phyloP scores from a whole-genome alignment of 768 basidiomycete species.

The Phallus indusiatus region DNA sequence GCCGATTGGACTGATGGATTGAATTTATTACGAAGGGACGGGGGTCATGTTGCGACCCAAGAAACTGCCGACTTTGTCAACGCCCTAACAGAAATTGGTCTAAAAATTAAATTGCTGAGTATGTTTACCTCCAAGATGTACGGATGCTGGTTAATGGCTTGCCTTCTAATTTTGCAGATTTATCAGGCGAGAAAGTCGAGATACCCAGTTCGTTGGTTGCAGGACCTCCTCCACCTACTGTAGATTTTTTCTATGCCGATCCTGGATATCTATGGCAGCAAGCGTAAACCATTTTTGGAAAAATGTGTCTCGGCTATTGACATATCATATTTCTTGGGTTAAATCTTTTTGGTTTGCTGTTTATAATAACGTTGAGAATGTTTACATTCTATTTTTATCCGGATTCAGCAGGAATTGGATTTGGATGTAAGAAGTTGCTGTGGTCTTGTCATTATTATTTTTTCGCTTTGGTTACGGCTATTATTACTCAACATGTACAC shows the following conservation, averaged over 20 bases:
- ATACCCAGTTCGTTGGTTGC: constrained; percentile 72
- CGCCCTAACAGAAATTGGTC: constrained; percentile 80
- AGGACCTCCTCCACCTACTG: constrained; percentile 71
- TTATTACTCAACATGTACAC: too few relatives aligned
- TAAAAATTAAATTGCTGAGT: constrained; percentile 88
- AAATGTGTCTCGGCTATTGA: background rate
- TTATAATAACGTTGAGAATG: too few relatives aligned
- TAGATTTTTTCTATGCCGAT: constrained; percentile 83
- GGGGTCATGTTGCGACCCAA: constrained; percentile 73
- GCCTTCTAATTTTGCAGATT: constrained; percentile 31
- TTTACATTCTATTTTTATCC: too few relatives aligned
- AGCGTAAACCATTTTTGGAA: background rate
- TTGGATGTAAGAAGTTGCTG: too few relatives aligned
- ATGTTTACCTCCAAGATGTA: constrained; percentile 17
- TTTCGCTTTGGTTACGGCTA: too few relatives aligned
- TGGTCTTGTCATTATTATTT: too few relatives aligned
- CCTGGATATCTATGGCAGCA: constrained; percentile 10
- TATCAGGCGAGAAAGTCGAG: constrained; percentile 83
- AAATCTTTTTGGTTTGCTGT: too few relatives aligned
- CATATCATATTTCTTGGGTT: background rate
- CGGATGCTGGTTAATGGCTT: background rate
- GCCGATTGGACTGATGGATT: constrained; percentile 93
- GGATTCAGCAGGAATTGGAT: too few relatives aligned
- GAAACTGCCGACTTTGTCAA: constrained; percentile 84
- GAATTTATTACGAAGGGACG: constrained; percentile 75